Conservation (phyloP, 140 eudicot genomes). For the Cichorium intybus region DNA sequence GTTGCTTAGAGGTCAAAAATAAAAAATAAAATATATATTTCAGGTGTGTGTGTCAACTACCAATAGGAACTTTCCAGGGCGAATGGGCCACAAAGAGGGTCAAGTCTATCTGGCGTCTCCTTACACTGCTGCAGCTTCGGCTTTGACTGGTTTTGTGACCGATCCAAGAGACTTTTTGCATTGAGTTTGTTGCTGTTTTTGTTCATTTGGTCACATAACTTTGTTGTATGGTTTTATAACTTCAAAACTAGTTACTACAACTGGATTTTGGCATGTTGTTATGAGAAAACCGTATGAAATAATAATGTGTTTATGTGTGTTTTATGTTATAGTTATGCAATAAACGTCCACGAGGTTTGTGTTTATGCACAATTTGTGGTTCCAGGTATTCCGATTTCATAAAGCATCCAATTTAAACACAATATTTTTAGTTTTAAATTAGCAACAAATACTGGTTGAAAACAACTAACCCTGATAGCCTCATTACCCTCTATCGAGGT, state of each 20-base stretch:
- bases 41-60: slow-evolving; percentile 99
- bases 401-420: no score
- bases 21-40: neutral
- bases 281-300: neutral
- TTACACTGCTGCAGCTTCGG: slow-evolving; percentile 98
- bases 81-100: slow-evolving; percentile 99
- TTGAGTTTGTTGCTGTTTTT: slow-evolving; percentile 23
- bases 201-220: neutral
- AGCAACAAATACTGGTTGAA: no score
- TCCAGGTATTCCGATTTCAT: no score
- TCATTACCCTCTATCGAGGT: no score
- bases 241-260: neutral
- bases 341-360: slow-evolving; percentile 12
- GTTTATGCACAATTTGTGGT: neutral
- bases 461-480: no score
- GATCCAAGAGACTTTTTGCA: slow-evolving; percentile 93
- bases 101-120: slow-evolving; percentile 96
- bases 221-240: slow-evolving; percentile 24
- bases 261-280: neutral
- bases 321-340: neutral
- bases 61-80: slow-evolving; percentile 95
- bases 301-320: slow-evolving; percentile 9
- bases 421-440: no score
- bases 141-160: slow-evolving; percentile 93
- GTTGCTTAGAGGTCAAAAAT: no score